Evolutionary conservation across 371 early-diverging fungal species (phyloP).

Genomic region (Rhizopus arrhizus): DNA sequence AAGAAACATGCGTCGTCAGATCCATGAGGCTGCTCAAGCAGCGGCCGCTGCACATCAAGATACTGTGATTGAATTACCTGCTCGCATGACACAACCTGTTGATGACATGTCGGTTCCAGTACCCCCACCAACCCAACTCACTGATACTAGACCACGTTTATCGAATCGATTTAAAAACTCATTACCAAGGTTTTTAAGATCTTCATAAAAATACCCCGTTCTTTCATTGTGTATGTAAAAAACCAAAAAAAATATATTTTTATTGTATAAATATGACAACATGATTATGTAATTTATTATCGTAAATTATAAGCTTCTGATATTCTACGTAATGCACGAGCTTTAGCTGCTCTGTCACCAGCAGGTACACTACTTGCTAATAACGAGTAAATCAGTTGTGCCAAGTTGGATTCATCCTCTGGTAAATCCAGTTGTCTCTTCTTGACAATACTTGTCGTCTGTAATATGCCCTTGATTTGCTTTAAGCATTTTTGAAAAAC

Average conservation of each 20-base stretch:
- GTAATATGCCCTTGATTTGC: conserved; percentile 54
- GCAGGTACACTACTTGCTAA: conserved; percentile 38
- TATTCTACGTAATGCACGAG: conserved; percentile 43
- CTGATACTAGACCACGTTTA: background rate
- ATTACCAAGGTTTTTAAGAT: conserved; percentile 1
- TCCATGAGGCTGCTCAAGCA: conserved; percentile 32
- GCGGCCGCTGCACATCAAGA: conserved; percentile 25
- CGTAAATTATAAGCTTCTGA: conserved; percentile 54
- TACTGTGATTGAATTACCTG: conserved; percentile 29
- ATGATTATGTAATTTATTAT: conserved; percentile 7
- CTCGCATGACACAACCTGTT: conserved; percentile 28
- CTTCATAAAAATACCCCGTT: conserved; percentile 1
- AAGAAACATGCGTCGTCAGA: conserved; percentile 51
- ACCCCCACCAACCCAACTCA: background rate
- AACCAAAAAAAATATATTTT: background rate
- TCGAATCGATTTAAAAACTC: background rate
- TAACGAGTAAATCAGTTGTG: conserved; percentile 50
- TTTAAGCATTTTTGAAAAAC: conserved; percentile 54
- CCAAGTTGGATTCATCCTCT: conserved; percentile 43
- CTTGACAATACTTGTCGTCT: conserved; percentile 43
- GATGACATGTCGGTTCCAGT: background rate
- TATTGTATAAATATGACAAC: too few species aligned
- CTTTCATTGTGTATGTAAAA: background rate
- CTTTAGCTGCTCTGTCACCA: conserved; percentile 33
- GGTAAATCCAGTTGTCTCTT: conserved; percentile 31